Conservation (phyloP, 371 early-diverging fungal species). For the Amoeboaphelidium protococcarum region DNA sequence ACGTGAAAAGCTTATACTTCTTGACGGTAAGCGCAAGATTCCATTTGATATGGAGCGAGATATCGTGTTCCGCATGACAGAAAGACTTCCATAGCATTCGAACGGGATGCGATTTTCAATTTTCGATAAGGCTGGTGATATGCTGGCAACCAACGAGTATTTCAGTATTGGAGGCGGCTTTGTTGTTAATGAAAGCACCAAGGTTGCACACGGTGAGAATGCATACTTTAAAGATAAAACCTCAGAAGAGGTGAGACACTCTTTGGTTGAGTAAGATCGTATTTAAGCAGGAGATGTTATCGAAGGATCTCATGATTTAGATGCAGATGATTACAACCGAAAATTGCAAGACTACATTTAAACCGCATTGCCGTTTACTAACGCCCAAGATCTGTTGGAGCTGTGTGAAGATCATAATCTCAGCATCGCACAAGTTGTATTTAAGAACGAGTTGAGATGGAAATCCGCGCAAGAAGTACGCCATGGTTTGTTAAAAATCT, state of each 20-base stretch:
- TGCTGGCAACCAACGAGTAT: conserved; percentile 75
- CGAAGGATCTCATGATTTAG: conserved; percentile 4
- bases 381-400: conserved; percentile 42
- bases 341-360: conserved; percentile 35
- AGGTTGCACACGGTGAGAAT: conserved; percentile 57
- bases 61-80: conserved; percentile 54
- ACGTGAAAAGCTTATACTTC: conserved; percentile 27
- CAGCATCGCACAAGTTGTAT: conserved; percentile 85
- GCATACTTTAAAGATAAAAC: conserved; percentile 38
- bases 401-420: conserved; percentile 53
- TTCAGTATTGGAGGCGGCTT: conserved; percentile 89
- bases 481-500: conserved; percentile 40
- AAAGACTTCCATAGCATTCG: conserved; percentile 71
- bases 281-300: conserved; percentile 8
- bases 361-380: conserved; percentile 62
- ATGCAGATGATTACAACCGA: conserved; percentile 7
- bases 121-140: conserved; percentile 40
- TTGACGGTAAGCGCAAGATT: conserved; percentile 48
- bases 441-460: conserved; percentile 77
- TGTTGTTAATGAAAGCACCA: conserved; percentile 67
- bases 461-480: conserved; percentile 44
- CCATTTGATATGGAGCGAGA: conserved; percentile 52
- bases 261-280: not conserved
- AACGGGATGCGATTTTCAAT: conserved; percentile 83
- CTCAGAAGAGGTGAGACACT: not conserved